phyloP scores from a whole-genome alignment of 169 alveolate genomes.

The Eimeria mitis region DNA sequence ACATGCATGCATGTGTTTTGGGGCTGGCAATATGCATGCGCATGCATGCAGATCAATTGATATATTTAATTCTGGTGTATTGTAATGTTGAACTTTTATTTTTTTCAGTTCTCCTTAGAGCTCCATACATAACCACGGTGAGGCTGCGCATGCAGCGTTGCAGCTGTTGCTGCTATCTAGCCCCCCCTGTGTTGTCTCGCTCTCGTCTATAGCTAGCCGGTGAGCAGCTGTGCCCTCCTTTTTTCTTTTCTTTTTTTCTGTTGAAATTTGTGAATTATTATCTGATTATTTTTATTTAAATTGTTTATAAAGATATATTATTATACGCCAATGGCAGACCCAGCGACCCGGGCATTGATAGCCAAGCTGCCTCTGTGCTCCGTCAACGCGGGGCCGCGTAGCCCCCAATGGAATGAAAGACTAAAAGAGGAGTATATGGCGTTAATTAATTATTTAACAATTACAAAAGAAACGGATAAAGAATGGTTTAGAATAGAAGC shows the following conservation, averaged over 20 bases:
- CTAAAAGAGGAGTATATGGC: conserved; percentile 97
- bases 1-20: conserved; percentile 9
- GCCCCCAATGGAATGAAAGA: conserved; percentile 90
- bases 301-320: not conserved
- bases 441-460: conserved; percentile 93
- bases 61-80: not conserved
- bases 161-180: not conserved
- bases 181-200: not conserved
- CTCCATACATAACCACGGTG: not conserved
- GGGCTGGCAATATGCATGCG: not conserved
- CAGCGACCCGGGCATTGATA: conserved; percentile 22
- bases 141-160: not conserved
- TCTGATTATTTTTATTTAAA: not conserved
- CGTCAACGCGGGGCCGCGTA: conserved; percentile 96
- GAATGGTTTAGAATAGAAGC: conserved; percentile 98
- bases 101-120: not conserved
- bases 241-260: not conserved
- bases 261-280: not conserved
- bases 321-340: conserved; percentile 3
- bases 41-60: too few species aligned
- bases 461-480: conserved; percentile 94
- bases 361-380: conserved; percentile 91
- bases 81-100: not conserved
- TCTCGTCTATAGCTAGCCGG: not conserved
- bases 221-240: too few species aligned